phyloP scores from a whole-genome alignment of 139 green algal genomes.

The Tetradesmus obliquus region DNA sequence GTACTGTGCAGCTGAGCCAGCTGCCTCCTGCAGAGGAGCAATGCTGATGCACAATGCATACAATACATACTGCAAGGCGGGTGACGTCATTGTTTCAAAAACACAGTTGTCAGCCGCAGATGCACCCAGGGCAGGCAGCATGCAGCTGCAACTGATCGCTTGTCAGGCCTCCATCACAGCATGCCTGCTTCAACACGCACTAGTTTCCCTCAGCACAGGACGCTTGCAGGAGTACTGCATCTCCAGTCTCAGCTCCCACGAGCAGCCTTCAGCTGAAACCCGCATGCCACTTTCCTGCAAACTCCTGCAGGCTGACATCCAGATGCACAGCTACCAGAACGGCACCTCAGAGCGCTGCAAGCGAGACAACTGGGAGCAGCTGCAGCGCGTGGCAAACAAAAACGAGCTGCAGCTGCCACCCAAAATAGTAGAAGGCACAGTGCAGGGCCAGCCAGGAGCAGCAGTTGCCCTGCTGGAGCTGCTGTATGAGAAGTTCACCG shows the following conservation, averaged over 20 bases:
- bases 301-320: conserved; percentile 61
- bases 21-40: background rate
- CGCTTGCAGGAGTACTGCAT: too few species aligned
- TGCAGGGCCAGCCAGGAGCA: conserved; percentile 58
- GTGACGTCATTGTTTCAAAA: too few species aligned
- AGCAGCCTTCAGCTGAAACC: too few species aligned
- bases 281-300: background rate
- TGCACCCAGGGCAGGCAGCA: background rate
- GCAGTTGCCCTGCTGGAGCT: conserved; percentile 62
- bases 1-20: background rate
- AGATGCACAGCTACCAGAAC: conserved; percentile 76
- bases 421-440: conserved; percentile 59
- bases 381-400: conserved; percentile 23
- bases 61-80: too few species aligned
- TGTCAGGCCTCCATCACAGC: background rate
- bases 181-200: too few species aligned
- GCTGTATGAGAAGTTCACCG: conserved; percentile 68
- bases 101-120: background rate
- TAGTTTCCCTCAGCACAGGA: too few species aligned
- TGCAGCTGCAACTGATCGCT: background rate
- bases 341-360: conserved; percentile 62
- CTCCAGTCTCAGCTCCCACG: too few species aligned
- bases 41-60: too few species aligned
- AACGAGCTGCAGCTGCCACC: conserved; percentile 37
- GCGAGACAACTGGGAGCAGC: conserved; percentile 71